These are phyloP conservation scores for Penicillium canariense DNA, from an alignment of 495 filamentous ascomycete species.

Conservation along the genomic window DNA sequence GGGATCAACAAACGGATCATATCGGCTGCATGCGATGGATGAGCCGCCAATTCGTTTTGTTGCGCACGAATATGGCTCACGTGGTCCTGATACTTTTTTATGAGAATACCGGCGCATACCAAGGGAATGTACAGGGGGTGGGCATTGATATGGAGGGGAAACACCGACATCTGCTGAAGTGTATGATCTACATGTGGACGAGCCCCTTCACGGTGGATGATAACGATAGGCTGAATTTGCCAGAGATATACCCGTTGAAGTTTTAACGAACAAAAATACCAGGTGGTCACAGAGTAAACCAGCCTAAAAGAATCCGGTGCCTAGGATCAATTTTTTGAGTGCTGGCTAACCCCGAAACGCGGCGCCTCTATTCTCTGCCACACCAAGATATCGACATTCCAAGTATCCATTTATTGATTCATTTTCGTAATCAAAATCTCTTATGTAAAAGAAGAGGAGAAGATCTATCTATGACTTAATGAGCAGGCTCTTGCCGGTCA, in stretches of 20 bases:
- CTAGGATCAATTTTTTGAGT: background rate
- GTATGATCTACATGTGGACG: constrained; percentile 1
- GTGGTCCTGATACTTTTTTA: background rate
- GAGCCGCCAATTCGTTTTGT: background rate
- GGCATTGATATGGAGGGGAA: background rate
- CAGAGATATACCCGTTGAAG: constrained; percentile 22
- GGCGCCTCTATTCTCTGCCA: constrained; percentile 9
- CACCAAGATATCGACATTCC: constrained; percentile 13
- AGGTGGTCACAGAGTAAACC: background rate
- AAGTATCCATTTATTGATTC: constrained; percentile 25
- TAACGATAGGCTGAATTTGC: background rate
- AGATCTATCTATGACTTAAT: constrained; percentile 54
- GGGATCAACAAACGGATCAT: background rate
- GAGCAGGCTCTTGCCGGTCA: constrained; percentile 82
- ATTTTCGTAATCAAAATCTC: constrained; percentile 21
- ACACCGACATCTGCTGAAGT: background rate
- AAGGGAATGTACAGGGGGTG: background rate
- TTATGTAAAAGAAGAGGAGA: constrained; percentile 4
- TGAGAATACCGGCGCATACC: background rate
- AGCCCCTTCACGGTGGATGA: background rate
- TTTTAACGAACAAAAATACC: background rate
- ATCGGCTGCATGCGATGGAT: background rate
- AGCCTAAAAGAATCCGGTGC: background rate
- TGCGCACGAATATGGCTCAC: no score
- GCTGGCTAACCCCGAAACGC: background rate